These are phyloP conservation scores for Selaginella moellendorffii DNA, from an alignment of 75 land plant genomes.

Conservation along the genomic window DNA sequence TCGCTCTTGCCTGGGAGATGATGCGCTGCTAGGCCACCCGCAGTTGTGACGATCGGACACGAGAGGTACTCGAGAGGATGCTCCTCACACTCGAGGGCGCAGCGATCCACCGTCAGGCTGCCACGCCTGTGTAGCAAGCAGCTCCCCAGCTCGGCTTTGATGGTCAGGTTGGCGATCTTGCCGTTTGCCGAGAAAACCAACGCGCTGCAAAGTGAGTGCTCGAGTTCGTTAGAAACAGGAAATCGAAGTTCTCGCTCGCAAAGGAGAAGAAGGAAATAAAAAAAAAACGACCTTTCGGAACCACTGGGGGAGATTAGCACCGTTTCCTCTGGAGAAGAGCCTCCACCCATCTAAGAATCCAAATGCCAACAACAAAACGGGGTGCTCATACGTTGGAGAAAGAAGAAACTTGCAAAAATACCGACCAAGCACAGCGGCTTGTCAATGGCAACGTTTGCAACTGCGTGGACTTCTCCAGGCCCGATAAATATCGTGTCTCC, in stretches of 20 bases:
- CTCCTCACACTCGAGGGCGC: constrained; percentile 72
- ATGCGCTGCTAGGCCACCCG: constrained; percentile 21
- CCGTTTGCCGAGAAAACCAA: constrained; percentile 77
- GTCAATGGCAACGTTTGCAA: constrained; percentile 54
- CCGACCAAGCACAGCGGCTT: constrained; percentile 93
- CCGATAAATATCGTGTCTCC: constrained; percentile 88
- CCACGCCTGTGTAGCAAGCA: constrained; percentile 89
- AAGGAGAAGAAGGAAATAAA: background rate
- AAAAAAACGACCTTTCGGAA: constrained; percentile 55
- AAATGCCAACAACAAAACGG: constrained; percentile 5
- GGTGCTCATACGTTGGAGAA: background rate
- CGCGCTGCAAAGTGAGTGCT: constrained; percentile 41
- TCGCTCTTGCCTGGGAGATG: constrained; percentile 16
- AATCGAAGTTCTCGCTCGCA: background rate
- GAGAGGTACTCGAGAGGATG: constrained; percentile 83
- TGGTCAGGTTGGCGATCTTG: constrained; percentile 69
- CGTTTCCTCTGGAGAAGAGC: constrained; percentile 79
- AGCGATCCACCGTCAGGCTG: constrained; percentile 59
- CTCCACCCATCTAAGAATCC: constrained; percentile 55
- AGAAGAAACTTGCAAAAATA: constrained; percentile 2
- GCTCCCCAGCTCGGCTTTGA: constrained; percentile 86
- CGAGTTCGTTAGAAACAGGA: background rate
- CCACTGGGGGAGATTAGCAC: constrained; percentile 63
- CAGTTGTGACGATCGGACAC: constrained; percentile 75
- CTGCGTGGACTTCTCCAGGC: constrained; percentile 50